Evolutionary conservation across 2,329 filamentous ascomycete genomes (phyloP).

Genomic region (Fusarium sp.): DNA sequence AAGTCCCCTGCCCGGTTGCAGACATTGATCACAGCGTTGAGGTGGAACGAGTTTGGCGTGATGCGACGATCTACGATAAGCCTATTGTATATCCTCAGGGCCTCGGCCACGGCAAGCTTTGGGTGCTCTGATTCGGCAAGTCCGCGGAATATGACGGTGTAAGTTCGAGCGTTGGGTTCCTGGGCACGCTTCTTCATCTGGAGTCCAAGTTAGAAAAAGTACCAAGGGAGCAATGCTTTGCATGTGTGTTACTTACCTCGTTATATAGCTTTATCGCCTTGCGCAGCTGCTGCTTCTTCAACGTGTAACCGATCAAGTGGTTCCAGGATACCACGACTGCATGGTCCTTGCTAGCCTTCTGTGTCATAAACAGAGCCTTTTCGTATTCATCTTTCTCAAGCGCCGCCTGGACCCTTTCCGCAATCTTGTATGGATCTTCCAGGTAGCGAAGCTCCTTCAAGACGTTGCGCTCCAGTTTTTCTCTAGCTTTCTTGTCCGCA

Average conservation of each 20-base stretch:
- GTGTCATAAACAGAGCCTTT: conserved; percentile 76
- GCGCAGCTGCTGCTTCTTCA: conserved; percentile 70
- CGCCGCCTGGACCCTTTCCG: conserved; percentile 71
- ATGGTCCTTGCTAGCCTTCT: conserved; percentile 73
- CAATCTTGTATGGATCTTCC: conserved; percentile 79
- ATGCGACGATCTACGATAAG: conserved; percentile 75
- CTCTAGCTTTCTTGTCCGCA: conserved; percentile 33
- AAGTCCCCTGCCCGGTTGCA: conserved; percentile 81
- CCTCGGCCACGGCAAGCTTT: conserved; percentile 72
- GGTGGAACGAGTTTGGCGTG: conserved; percentile 81
- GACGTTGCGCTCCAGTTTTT: conserved; percentile 53
- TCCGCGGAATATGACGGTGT: conserved; percentile 84
- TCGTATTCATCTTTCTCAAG: conserved; percentile 71
- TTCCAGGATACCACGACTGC: conserved; percentile 88
- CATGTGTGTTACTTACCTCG: conserved; percentile 68
- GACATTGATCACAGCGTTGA: conserved; percentile 88
- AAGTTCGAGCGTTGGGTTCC: conserved; percentile 84
- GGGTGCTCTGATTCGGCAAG: conserved; percentile 71
- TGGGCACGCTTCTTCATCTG: conserved; percentile 96
- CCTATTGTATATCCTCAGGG: conserved; percentile 80
- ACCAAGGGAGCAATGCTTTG: neutral
- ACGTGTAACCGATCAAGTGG: conserved; percentile 78
- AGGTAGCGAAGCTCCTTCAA: conserved; percentile 72
- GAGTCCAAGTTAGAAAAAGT: conserved; percentile 21
- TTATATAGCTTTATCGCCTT: conserved; percentile 87